A percentile compares a stretch with the other conserved stretches of the same genome.
Conservation (phyloP, 495 filamentous ascomycete genomes). For the Neurospora pannonica region DNA sequence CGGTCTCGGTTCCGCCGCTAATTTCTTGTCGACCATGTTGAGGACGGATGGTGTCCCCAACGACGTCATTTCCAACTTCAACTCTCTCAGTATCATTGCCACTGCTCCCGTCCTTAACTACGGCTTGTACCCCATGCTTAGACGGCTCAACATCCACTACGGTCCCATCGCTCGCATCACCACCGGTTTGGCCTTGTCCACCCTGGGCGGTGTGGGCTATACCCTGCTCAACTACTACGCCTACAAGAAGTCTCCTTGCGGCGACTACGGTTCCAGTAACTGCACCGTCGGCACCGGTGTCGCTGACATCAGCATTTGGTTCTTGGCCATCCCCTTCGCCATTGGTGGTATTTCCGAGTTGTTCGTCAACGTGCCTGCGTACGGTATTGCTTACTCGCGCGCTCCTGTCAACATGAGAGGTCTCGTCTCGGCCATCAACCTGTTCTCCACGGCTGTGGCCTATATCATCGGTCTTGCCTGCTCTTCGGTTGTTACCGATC, state of each 20-base stretch:
- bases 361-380: constrained; percentile 60
- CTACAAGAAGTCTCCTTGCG: constrained; percentile 47
- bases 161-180: constrained; percentile 67
- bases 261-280: constrained; percentile 36
- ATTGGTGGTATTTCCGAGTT: constrained; percentile 57
- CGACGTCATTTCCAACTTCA: constrained; percentile 69
- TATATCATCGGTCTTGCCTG: constrained; percentile 51
- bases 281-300: constrained; percentile 33
- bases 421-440: constrained; percentile 56
- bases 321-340: constrained; percentile 40
- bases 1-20: constrained; percentile 35
- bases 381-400: constrained; percentile 65
- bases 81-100: constrained; percentile 62
- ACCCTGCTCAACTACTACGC: constrained; percentile 65
- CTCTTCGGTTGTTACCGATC: constrained; percentile 51
- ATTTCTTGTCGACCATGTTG: constrained; percentile 51
- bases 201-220: constrained; percentile 54
- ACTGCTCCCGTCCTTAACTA: constrained; percentile 58
- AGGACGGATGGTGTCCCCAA: constrained; percentile 62
- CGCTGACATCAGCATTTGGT: constrained; percentile 42
- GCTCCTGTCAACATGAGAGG: constrained; percentile 60
- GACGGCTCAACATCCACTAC: constrained; percentile 55
- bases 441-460: constrained; percentile 50
- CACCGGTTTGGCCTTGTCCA: constrained; percentile 57
- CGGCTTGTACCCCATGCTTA: constrained; percentile 56